Evolutionary conservation across 331 rosid genomes (phyloP).

Genomic region (Acacia concinna): DNA sequence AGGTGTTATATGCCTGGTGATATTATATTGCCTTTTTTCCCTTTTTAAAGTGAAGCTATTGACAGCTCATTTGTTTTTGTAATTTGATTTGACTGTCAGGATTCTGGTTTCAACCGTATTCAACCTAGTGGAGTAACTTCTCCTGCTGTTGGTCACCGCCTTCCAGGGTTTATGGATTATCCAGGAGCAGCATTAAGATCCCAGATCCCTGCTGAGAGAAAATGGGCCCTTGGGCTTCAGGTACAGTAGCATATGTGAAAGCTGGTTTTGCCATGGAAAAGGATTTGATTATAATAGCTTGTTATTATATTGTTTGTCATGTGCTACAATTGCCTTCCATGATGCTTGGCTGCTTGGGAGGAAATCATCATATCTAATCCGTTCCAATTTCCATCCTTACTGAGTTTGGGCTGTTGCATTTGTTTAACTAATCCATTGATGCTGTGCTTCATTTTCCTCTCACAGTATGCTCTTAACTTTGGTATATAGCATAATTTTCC

Average conservation of each 20-base stretch:
- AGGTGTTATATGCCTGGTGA: background rate
- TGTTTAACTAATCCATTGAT: slow-evolving; percentile 1
- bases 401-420: slow-evolving; percentile 4
- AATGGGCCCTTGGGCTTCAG: slow-evolving; percentile 98
- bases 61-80: slow-evolving; percentile 24
- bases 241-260: slow-evolving; percentile 35
- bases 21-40: slow-evolving; percentile 28
- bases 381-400: slow-evolving; percentile 15
- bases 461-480: background rate
- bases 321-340: background rate
- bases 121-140: slow-evolving; percentile 56
- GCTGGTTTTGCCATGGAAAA: background rate
- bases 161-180: slow-evolving; percentile 59
- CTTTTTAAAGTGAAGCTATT: background rate
- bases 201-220: slow-evolving; percentile 74
- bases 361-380: slow-evolving; percentile 21
- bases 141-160: slow-evolving; percentile 68
- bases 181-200: slow-evolving; percentile 60
- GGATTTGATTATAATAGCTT: background rate
- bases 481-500: background rate
- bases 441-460: background rate
- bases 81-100: slow-evolving; percentile 46
- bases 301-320: background rate
- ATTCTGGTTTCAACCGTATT: slow-evolving; percentile 55
- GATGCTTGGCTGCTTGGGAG: slow-evolving; percentile 22